phyloP scores from a whole-genome alignment of 2,329 filamentous ascomycete species.

The Diplodia sapinea region DNA sequence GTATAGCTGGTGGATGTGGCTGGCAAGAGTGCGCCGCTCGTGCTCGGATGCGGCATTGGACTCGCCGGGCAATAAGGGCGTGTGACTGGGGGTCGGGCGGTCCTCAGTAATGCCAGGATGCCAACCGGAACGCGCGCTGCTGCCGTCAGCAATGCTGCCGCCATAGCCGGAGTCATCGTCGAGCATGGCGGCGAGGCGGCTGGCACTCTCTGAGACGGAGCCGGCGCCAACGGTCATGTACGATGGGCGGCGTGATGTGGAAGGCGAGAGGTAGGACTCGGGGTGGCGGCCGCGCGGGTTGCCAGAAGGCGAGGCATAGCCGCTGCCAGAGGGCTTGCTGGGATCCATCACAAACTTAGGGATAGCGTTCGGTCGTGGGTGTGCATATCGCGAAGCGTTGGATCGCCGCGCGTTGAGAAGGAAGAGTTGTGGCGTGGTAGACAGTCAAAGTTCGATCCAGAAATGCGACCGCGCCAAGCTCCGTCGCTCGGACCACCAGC shows the following conservation, averaged over 20 bases:
- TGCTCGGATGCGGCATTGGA: slow-evolving; percentile 59
- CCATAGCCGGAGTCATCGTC: slow-evolving; percentile 93
- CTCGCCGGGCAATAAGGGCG: slow-evolving; percentile 57
- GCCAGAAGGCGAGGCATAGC: slow-evolving; percentile 35
- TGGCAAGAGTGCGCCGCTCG: slow-evolving; percentile 72
- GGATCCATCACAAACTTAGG: slow-evolving; percentile 29
- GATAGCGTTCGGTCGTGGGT: slow-evolving; percentile 31
- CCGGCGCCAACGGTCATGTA: slow-evolving; percentile 92
- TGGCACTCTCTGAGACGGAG: slow-evolving; percentile 79
- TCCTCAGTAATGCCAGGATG: slow-evolving; percentile 63
- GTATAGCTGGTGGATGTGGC: slow-evolving; percentile 88
- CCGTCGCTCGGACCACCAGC: slow-evolving; percentile 7
- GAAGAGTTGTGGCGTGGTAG: slow-evolving; percentile 3
- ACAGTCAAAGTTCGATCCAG: slow-evolving; percentile 18
- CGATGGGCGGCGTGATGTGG: slow-evolving; percentile 55
- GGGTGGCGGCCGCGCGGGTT: slow-evolving; percentile 35
- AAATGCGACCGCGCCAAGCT: slow-evolving; percentile 15
- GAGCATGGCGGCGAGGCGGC: slow-evolving; percentile 78
- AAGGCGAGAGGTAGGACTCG: slow-evolving; percentile 29
- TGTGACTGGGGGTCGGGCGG: slow-evolving; percentile 62
- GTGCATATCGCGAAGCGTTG: slow-evolving; percentile 41
- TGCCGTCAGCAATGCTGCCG: slow-evolving; percentile 72
- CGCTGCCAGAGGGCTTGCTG: slow-evolving; percentile 36
- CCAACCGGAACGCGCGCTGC: slow-evolving; percentile 61
- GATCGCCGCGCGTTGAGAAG: slow-evolving; percentile 10